These are phyloP conservation scores for Cercospora zeina DNA, from an alignment of 2,329 filamentous ascomycete genomes.

Conservation along the genomic window DNA sequence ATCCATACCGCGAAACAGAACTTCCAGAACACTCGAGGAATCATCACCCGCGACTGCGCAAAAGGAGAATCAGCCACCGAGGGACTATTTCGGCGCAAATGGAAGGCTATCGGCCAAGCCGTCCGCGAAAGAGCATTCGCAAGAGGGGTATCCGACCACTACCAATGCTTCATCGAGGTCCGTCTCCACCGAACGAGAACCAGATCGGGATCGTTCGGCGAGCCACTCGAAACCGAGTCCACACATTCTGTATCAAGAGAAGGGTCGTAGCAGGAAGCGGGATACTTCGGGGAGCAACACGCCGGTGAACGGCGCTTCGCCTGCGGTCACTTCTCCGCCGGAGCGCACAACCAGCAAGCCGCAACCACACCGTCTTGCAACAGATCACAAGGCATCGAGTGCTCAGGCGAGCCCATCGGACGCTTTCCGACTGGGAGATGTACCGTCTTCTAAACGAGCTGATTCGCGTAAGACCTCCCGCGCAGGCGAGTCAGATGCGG, in stretches of 20 bases:
- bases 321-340: conserved; percentile 23
- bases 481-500: conserved; percentile 47
- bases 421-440: conserved; percentile 75
- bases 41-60: conserved; percentile 30
- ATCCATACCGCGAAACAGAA: conserved; percentile 33
- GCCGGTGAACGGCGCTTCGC: conserved; percentile 35
- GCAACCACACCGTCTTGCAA: conserved; percentile 34
- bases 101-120: conserved; percentile 36
- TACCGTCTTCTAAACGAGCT: conserved; percentile 63
- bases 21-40: conserved; percentile 30
- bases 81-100: conserved; percentile 48
- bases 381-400: conserved; percentile 32
- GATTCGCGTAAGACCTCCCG: conserved; percentile 49
- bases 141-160: conserved; percentile 40
- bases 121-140: conserved; percentile 46
- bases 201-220: conserved; percentile 30
- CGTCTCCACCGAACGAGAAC: conserved; percentile 48
- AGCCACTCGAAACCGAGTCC: conserved; percentile 59
- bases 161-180: conserved; percentile 46
- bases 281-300: conserved; percentile 35
- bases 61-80: conserved; percentile 37
- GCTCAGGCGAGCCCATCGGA: conserved; percentile 36
- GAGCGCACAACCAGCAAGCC: conserved; percentile 28
- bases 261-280: conserved; percentile 60
- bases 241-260: conserved; percentile 92